A percentile compares a stretch with the other conserved stretches of the same genome.
Evolutionary conservation across 1,284 basidiomycete genomes (phyloP).

Genomic region (Ganoderma lucidum): DNA sequence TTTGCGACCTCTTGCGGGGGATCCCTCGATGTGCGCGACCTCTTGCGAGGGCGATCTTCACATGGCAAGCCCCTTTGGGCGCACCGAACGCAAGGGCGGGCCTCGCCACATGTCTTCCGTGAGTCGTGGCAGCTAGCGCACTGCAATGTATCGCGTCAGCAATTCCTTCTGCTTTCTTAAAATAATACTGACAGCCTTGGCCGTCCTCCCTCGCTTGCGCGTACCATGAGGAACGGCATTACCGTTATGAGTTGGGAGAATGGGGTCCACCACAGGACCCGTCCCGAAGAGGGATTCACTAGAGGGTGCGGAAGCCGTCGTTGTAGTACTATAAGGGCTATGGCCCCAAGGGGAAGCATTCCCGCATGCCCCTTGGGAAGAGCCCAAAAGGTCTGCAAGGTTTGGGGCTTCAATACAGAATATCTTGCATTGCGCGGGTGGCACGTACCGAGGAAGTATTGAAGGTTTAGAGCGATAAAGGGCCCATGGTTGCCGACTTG

Average conservation of each 20-base stretch:
- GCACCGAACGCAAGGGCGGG: conserved; percentile 7
- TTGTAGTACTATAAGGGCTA: not conserved
- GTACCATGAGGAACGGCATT: not conserved
- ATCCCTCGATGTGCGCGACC: not conserved
- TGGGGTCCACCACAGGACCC: not conserved
- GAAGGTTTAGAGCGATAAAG: too few species aligned
- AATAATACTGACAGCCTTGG: not conserved
- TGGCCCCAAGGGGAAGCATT: too few species aligned
- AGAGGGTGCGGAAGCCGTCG: not conserved
- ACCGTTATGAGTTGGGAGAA: too few species aligned
- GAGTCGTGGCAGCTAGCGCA: conserved; percentile 7
- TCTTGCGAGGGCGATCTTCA: not conserved
- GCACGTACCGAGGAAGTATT: too few species aligned
- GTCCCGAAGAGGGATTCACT: not conserved
- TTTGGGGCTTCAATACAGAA: too few species aligned
- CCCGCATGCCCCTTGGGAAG: too few species aligned
- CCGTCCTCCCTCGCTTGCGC: not conserved
- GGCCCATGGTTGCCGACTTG: too few species aligned
- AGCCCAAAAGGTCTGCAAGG: too few species aligned
- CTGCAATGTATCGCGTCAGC: not conserved
- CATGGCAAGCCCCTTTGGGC: not conserved
- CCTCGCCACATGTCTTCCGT: conserved; percentile 4
- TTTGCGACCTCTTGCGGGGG: not conserved
- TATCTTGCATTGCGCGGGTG: too few species aligned
- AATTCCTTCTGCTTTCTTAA: too few species aligned